Base-by-base conservation (phyloP, 768 basidiomycete genomes). In the Neoboletus subvelutipes region DNA sequence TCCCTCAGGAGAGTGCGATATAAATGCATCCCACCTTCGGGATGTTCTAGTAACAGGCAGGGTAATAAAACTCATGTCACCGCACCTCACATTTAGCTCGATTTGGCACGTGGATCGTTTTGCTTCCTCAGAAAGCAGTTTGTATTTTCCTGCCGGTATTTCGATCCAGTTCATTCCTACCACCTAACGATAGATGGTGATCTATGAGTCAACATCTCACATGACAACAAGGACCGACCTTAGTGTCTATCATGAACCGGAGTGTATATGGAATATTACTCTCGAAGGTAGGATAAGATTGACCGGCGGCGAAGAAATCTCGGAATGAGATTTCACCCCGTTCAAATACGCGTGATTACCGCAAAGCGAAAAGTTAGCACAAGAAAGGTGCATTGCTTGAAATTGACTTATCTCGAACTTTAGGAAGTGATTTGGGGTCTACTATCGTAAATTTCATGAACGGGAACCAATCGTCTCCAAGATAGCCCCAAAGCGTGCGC, bases 121-220 rank as follows among this genome's bases (percentile, higher is more conserved):
- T 37, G 79, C 75, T 42, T 77, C 77, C 12, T 73, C 77, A 2
- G 80, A 67, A n/a, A 86, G 56, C 20, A 95, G 67, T 13, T 77
- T 77, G 67, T 97, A 99, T 62, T 85, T 84, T 3, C 91, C 91
- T 4, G 88, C 85, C 5, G 89, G 89, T 10, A 97, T 77, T 73
- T 98, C 94, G 51, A 99, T 88, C 96, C 97, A 99, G 69, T 98
- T 98, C 97, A 99, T 98, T 10, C 97, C 97, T 48, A 95, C 87
- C 31, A 99, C 86, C 92, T 94, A 42, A 37, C 1, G 26, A 60
- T 2, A 24, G 51, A 56, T 20, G 3, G 47, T 56, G 34, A 63
- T 42, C 41, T 7, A 4, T 11, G 43, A 50, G 28, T 52, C 4
- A 11, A 28, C 22, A 43, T n/a, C 15, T 8, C 47, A 6, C 13